Percentiles rank a stretch among this genome's conserved stretches.
Evolutionary conservation across 768 basidiomycete genomes (phyloP).

Genomic region (Auricularia sp.): DNA sequence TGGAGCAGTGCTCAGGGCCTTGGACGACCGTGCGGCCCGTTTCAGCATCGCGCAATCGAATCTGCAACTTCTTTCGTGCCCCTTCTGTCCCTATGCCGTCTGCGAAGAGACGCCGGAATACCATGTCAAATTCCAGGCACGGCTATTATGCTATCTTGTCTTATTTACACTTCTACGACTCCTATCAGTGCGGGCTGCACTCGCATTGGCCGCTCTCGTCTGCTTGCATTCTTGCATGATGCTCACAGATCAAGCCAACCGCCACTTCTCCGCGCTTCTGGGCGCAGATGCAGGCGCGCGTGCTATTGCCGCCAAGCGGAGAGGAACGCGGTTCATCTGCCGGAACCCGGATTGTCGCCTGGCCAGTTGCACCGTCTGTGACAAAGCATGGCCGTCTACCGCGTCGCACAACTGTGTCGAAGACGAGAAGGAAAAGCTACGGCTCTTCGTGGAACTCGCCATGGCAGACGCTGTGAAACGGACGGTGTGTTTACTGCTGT

Average conservation of each 20-base stretch:
- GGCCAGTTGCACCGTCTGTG: constrained; percentile 2
- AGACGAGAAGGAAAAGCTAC: constrained; percentile 2
- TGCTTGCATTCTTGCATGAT: not conserved
- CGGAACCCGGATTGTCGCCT: not conserved
- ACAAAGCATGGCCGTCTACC: not conserved
- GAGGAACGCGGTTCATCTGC: constrained; percentile 1
- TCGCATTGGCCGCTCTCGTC: not conserved
- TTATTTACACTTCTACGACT: not conserved
- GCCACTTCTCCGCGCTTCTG: not conserved
- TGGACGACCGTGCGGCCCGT: constrained; percentile 4
- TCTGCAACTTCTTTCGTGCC: constrained; percentile 4
- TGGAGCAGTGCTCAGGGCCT: not conserved
- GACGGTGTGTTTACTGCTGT: constrained; percentile 2
- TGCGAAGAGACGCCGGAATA: not conserved
- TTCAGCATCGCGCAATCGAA: not conserved
- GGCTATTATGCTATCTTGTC: not conserved
- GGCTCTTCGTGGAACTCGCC: constrained; percentile 6
- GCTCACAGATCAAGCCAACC: not conserved
- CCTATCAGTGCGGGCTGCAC: not conserved
- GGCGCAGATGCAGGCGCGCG: not conserved
- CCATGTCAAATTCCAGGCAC: not conserved
- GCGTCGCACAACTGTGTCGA: constrained; percentile 6
- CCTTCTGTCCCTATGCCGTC: constrained; percentile 8
- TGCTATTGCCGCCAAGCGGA: not conserved
- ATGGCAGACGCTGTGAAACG: constrained; percentile 11